Percentiles rank a stretch among this genome's conserved stretches.
These are phyloP conservation scores for Paramecium tetraurelia DNA, from an alignment of 73 alveolate species.

Conservation along the genomic window DNA sequence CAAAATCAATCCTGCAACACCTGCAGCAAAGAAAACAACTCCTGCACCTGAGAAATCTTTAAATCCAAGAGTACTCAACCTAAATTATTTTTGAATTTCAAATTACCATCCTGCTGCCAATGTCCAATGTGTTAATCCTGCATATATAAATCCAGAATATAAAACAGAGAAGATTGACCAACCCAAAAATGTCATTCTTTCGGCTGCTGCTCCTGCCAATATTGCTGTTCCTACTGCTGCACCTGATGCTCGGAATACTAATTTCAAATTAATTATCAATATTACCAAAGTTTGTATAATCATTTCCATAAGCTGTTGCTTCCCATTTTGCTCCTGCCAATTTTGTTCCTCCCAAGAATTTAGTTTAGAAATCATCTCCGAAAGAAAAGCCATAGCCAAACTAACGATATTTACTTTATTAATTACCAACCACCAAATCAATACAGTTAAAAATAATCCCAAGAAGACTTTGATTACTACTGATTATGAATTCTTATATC, in stretches of 20 bases:
- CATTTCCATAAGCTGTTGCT: background rate
- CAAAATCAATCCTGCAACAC: background rate
- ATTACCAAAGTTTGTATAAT: conserved; percentile 24
- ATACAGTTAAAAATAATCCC: background rate
- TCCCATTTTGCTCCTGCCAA: conserved; percentile 37
- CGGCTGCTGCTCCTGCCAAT: conserved; percentile 46
- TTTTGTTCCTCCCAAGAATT: conserved; percentile 35
- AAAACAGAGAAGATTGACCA: background rate
- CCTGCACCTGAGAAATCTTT: conserved; percentile 53
- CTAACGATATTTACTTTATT: background rate
- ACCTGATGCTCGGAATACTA: conserved; percentile 40
- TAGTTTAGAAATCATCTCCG: conserved; percentile 5
- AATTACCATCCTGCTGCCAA: conserved; percentile 22
- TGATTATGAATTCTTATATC: conserved; percentile 42
- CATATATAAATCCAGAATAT: conserved; percentile 33
- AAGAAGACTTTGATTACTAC: conserved; percentile 34
- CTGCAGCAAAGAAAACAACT: conserved; percentile 29
- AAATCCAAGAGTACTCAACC: conserved; percentile 9
- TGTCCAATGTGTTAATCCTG: conserved; percentile 36
- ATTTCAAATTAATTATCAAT: background rate
- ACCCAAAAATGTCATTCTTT: conserved; percentile 44
- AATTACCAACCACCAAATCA: conserved; percentile 45
- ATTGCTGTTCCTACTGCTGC: conserved; percentile 20
- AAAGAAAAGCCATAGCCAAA: conserved; percentile 51
- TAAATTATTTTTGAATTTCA: background rate